Base-by-base conservation (phyloP, 805 yeast species). In the Saturnispora galanensis region DNA sequence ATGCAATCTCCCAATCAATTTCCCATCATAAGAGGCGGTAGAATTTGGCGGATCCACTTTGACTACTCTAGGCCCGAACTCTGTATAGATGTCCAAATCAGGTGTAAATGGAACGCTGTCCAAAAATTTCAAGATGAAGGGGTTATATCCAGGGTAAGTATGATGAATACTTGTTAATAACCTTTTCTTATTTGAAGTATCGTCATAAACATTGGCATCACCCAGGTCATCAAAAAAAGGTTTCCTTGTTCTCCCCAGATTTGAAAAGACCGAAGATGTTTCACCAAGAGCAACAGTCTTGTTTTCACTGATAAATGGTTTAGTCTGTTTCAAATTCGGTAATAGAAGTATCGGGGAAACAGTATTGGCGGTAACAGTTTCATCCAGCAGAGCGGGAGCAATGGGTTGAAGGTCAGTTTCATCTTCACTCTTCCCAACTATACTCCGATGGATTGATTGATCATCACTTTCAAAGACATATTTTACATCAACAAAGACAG, bases 81-180 rank as follows among this genome's bases (percentile, higher is more conserved):
- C 94, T 13, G 70, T 61, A 50, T 78, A 83, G 42, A 79, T 79
- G 36, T 70, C 71, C 42, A 81, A 56, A 0, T 73, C 64, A 0
- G 87, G 84, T 33, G 73, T 78, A 44, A 80, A 69, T 15, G 67
- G 67, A 16, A 80, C 66, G 12, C 67, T 69, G 10, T 68, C 65
- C 42, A 88, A 65, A 54, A 73, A 81, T 35, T 72, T 70, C 42
- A 73, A 55, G 30, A 88, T 76, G 47, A 75, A 77, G 1, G 80
- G 79, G 54, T 83, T 81, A 21, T 66, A 63, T 0, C 95, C 96
- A 2, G 66, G 69, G 56, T 86, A 87, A 53, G 81, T 81, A 53
- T 76, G 79, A 34, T 52, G 53, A 12, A 63, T 53, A 8, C 45
- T 52, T 5, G 65, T 59, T 3, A 54, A 49, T 6, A 62, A 41